Evolutionary conservation across 2,329 filamentous ascomycete genomes (phyloP).

Genomic region (Mycosphaerella sp.): DNA sequence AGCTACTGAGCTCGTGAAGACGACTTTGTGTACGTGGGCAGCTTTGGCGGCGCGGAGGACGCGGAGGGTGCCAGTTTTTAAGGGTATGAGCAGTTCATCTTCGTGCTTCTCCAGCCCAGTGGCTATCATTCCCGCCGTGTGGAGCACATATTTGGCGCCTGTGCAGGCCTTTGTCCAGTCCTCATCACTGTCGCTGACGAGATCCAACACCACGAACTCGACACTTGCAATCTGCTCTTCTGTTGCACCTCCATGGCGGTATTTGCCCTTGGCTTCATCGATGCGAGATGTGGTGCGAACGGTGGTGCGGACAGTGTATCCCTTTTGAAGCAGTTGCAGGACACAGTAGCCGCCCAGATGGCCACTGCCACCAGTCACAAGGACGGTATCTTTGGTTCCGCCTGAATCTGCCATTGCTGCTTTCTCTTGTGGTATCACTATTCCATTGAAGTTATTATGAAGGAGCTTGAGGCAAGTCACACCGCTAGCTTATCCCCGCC

Average conservation of each 20-base stretch:
- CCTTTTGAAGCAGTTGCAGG: slow-evolving; percentile 13
- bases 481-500: neutral
- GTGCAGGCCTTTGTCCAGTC: slow-evolving; percentile 15
- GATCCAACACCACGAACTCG: slow-evolving; percentile 14
- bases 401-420: neutral
- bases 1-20: slow-evolving; percentile 18
- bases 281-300: slow-evolving; percentile 11
- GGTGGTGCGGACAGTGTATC: slow-evolving; percentile 13
- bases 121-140: slow-evolving; percentile 17
- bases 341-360: slow-evolving; percentile 12
- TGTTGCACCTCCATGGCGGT: slow-evolving; percentile 13
- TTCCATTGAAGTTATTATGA: neutral
- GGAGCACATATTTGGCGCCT: slow-evolving; percentile 10
- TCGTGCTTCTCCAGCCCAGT: slow-evolving; percentile 17
- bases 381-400: slow-evolving; percentile 5
- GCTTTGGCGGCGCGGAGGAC: slow-evolving; percentile 11
- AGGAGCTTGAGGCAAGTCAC: neutral
- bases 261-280: slow-evolving; percentile 11
- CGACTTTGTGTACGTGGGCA: slow-evolving; percentile 9
- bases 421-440: neutral
- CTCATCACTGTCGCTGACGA: slow-evolving; percentile 9
- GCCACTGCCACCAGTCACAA: slow-evolving; percentile 15
- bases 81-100: slow-evolving; percentile 11
- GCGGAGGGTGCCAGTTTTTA: slow-evolving; percentile 13
- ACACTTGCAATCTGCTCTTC: slow-evolving; percentile 9